Evolutionary conservation across 1,284 basidiomycete species (phyloP).

Genomic region (Schizopora paradoxa): DNA sequence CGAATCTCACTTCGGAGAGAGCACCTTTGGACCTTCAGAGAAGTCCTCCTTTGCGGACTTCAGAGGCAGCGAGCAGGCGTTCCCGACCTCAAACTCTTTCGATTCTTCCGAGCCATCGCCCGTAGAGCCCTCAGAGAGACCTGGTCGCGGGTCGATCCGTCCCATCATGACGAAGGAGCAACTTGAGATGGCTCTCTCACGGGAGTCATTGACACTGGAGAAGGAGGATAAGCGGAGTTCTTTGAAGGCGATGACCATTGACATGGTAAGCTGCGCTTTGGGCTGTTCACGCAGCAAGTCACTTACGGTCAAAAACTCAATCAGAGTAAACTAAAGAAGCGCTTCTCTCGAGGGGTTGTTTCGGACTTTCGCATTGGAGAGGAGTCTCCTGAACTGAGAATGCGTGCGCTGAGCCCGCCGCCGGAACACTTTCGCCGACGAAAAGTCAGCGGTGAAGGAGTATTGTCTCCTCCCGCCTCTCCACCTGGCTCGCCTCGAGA

Average conservation of each 20-base stretch:
- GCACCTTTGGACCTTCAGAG: too few species aligned
- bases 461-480: neutral
- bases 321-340: neutral
- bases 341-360: neutral
- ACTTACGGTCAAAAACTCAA: neutral
- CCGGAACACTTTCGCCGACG: conserved; percentile 9
- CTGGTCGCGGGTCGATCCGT: neutral
- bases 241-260: neutral
- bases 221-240: neutral
- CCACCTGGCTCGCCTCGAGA: too few species aligned
- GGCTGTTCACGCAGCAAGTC: neutral
- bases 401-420: conserved; percentile 12
- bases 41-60: too few species aligned
- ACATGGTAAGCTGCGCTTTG: neutral
- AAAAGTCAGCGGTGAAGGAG: neutral
- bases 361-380: neutral
- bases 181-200: conserved; percentile 8
- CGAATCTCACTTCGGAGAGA: too few species aligned
- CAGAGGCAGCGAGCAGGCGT: too few species aligned
- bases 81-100: too few species aligned
- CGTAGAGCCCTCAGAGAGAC: too few species aligned
- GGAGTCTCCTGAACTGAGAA: neutral
- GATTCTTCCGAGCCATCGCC: too few species aligned
- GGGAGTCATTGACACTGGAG: conserved; percentile 2
- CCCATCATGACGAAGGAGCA: conserved; percentile 9